phyloP scores from a whole-genome alignment of 768 basidiomycete genomes.

The Russula virescens region DNA sequence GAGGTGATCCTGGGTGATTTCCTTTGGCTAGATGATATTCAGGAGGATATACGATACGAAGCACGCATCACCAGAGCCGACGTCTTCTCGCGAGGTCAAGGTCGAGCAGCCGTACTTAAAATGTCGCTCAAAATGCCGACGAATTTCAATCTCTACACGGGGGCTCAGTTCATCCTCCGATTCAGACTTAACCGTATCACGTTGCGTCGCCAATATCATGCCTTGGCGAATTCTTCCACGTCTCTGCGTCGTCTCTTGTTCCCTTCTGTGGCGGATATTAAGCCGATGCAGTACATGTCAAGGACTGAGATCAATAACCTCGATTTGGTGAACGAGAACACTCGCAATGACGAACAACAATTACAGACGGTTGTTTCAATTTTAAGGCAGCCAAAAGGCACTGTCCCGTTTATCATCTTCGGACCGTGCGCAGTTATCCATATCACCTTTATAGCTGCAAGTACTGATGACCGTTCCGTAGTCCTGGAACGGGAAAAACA shows the following conservation, averaged over 20 bases:
- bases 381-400: constrained; percentile 38
- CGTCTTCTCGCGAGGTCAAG: background rate
- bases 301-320: constrained; percentile 18
- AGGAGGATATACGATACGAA: constrained; percentile 13
- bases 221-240: constrained; percentile 40
- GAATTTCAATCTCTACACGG: constrained; percentile 38
- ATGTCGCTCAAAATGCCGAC: constrained; percentile 43
- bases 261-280: constrained; percentile 35
- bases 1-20: constrained; percentile 12
- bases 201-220: constrained; percentile 54
- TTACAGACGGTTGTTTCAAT: constrained; percentile 46
- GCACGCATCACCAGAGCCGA: constrained; percentile 1
- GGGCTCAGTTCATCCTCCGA: constrained; percentile 43
- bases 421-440: constrained; percentile 45
- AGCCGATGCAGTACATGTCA: constrained; percentile 15
- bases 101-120: constrained; percentile 34
- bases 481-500: constrained; percentile 40
- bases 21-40: constrained; percentile 15
- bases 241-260: constrained; percentile 46
- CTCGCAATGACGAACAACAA: constrained; percentile 44
- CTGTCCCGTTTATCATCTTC: constrained; percentile 53
- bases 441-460: background rate
- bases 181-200: constrained; percentile 53
- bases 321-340: constrained; percentile 37
- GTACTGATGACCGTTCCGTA: constrained; percentile 15